Evolutionary conservation across 2,329 filamentous ascomycete species (phyloP), one percentile per base, ranked within the genome.

Genomic region (Alternaria dauci): DNA sequence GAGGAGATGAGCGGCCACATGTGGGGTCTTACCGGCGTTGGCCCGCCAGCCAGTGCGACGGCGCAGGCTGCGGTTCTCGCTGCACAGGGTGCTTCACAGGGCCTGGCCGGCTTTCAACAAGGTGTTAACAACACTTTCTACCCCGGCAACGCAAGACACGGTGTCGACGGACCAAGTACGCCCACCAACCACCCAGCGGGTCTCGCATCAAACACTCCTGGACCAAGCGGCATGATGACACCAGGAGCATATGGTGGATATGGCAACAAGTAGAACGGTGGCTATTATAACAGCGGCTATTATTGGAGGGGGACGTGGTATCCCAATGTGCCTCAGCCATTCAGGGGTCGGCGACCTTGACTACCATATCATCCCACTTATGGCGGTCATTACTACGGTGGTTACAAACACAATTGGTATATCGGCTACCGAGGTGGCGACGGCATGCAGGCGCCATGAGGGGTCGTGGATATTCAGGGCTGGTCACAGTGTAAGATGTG

Each of bases 1-100:
- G 88, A 91, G 30, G 91, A 85, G 34, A 84, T 96, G 69, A 93
- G 96, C 67, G 93, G 94, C 61, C 94, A 96, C 79, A 93, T 97
- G 70, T 98, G 94, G 91, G 94, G 94, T 11, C 83, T 98, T 9
- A 94, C 93, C 53, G 90, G 80, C 30, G 82, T 85, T 11, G 78
- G 80, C 9, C 77, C 81, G 14, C 83, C 82, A 20, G 82, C 82
- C 3, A 85, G 91, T 68, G 88, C 82, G 82, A 86, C 79, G 71
- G 84, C 80, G n/a, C 69, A 84, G 69, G 73, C 74, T 65, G 75
- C 77, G 52, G 73, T 76, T 18, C 75, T 82, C 26, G 81, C 81
- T 16, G 81, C 81, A 55, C 80, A 80, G 57, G 81, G 78, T 50
- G 71, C 68, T 57, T 52, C 58, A n/a, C 74, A 76, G 47, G 71